Evolutionary conservation across 176 grass and related monocot genomes (phyloP), one percentile per base, ranked within the genome.

Genomic region (Phyllostachys edulis): DNA sequence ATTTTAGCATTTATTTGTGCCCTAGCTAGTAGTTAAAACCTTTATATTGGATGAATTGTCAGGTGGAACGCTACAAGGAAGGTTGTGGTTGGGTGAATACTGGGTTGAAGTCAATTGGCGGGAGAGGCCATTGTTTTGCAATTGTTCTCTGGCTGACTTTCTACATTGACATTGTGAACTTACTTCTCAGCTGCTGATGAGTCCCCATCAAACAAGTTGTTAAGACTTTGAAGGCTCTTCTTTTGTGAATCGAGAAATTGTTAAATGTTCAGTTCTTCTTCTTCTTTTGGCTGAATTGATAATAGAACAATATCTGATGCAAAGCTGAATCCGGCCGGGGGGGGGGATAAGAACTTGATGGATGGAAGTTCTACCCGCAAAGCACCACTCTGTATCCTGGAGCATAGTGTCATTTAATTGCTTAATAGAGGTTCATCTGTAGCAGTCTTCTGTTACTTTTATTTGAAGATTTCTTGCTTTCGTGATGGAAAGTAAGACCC

Each of bases 1-100:
- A 67, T 60, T 80, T 15, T 32, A 12, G 15, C 55, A 6, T 40
- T 78, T 40, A 68, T 41, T 63, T 77, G 32, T 67, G 5, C 26
- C 14, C 0, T 26, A 16, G 40, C 24, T 47, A 72, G 34, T 10
- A 60, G n/a, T 54, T 17, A 0, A 44, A 46, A 38, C 38, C 7
- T 23, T 64, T 63, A 34, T 34, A 34, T 34, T 24, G 39, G 47
- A 7, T 24, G 21, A 29, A 73, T 38, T 80, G 68, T 60, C 80
- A 98, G 95, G 90, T 94, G 89, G 95, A 98, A 44, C 80, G 67
- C 74, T 98, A 85, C 78, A 77, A 72, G 78, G 90, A 93, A 85
- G 92, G 90, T 6, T 74, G 34, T 47, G 87, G 87, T 1, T 97
- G 95, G 90, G 88, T 79, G 77, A 78, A 82, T 8, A 86, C 74